Base-by-base conservation (phyloP, 257 asterid species). In the Lycium barbarum region DNA sequence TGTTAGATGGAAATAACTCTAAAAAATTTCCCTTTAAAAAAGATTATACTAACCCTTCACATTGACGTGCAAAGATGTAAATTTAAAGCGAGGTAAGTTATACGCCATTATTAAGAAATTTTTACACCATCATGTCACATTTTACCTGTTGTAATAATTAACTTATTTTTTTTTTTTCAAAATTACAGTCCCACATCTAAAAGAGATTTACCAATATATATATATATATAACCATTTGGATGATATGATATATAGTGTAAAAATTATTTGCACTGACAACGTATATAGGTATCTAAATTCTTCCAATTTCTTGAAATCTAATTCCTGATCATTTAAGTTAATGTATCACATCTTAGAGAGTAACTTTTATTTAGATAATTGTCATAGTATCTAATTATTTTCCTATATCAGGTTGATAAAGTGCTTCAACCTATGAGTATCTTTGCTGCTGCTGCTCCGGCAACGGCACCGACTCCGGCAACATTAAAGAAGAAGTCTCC, bases 371-470 rank as follows among this genome's bases (percentile, higher is more conserved):
- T 26, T 26, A 26, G 33, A 26, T 26, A 26, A 26, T 26, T 26
- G 33, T 26, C 33, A 26, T 26, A 26, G 33, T 26, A 26, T 26
- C 33, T 26, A 26, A 26, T 26, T 59, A 59, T 59, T 20, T 59
- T 18, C 10, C 18, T 26, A 40, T 59, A 26, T 13, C 5, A 76
- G 82, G 82, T 96, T 17, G 98, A 94, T 62, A 89, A 92, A 86
- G 99, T 96, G 57, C 94, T 96, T 71, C 98, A 92, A 13, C 99
- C 99, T 17, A 4, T 92, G 74, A 93, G 95, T 10, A 58, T 94
- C 38, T 96, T 96, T 45, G 98, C 92, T 3, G 33, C 98, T 9
- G 85, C 91, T n/a, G 83, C 92, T 2, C 96, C 98, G 5, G 89
- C 97, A 0, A 83, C 91, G 0, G 94, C 94, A 0, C 95, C 96